These are phyloP conservation scores for Pythium vanterpoolii DNA, from an alignment of 352 stramenopile species.

Conservation along the genomic window DNA sequence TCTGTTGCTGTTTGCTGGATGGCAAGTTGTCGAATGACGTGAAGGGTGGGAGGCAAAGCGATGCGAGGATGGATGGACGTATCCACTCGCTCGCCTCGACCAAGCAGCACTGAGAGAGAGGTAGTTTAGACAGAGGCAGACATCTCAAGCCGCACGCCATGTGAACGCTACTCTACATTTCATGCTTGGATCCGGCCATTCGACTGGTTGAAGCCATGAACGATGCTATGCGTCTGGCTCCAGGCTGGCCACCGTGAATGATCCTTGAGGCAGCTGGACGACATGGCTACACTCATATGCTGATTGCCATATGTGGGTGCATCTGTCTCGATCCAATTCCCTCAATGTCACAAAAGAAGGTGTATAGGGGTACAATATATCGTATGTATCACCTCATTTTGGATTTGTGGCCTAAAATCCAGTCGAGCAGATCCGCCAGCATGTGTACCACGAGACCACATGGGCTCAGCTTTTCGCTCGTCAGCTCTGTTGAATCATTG, in stretches of 20 bases:
- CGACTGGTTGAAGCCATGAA: slow-evolving; percentile 1
- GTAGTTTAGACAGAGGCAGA: not conserved
- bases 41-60: not conserved
- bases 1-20: not conserved
- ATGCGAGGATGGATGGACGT: not conserved
- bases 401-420: not conserved
- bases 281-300: not conserved
- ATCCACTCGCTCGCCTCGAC: too few species aligned
- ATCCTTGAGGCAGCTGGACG: slow-evolving; percentile 4
- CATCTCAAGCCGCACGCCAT: slow-evolving; percentile 4
- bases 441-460: slow-evolving; percentile 2
- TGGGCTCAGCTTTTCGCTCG: slow-evolving; percentile 1
- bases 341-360: too few species aligned
- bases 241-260: not conserved
- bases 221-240: not conserved
- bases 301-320: not conserved
- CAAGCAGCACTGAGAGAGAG: too few species aligned
- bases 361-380: too few species aligned
- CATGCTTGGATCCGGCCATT: not conserved
- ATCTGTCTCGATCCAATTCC: too few species aligned
- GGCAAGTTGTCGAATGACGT: slow-evolving; percentile 8
- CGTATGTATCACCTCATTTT: not conserved
- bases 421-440: not conserved
- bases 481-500: not conserved
- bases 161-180: slow-evolving; percentile 3